Evolutionary conservation across 139 green algal species (phyloP).

Genomic region (Nannochloris sp.): DNA sequence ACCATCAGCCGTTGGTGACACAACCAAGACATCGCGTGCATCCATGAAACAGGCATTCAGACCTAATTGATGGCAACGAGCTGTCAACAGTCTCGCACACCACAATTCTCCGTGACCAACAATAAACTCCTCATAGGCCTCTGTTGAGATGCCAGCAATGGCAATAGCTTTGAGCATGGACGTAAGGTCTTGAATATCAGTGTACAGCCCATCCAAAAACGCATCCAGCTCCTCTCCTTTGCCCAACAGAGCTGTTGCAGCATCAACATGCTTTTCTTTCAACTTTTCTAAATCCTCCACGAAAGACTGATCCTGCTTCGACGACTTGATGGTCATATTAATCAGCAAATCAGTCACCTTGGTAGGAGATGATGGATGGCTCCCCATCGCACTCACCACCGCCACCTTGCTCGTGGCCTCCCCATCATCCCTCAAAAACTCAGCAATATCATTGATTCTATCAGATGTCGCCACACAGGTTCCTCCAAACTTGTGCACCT

Average conservation of each 20-base stretch:
- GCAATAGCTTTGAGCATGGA: constrained; percentile 86
- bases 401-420: constrained; percentile 37
- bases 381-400: constrained; percentile 81
- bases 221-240: constrained; percentile 43
- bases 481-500: constrained; percentile 94
- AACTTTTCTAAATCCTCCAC: constrained; percentile 71
- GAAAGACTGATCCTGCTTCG: constrained; percentile 60
- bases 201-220: constrained; percentile 66
- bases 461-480: constrained; percentile 88
- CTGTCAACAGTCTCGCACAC: constrained; percentile 74
- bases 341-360: constrained; percentile 93
- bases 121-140: constrained; percentile 91
- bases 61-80: constrained; percentile 50
- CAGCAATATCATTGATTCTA: constrained; percentile 64
- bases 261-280: constrained; percentile 83
- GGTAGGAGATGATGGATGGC: constrained; percentile 45
- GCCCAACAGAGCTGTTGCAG: constrained; percentile 74
- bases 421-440: constrained; percentile 58
- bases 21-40: constrained; percentile 84
- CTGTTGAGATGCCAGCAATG: constrained; percentile 79
- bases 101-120: constrained; percentile 98
- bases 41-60: constrained; percentile 75
- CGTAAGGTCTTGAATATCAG: constrained; percentile 86
- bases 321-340: constrained; percentile 72
- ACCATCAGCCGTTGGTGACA: constrained; percentile 46